Evolutionary conservation across 2,329 filamentous ascomycete genomes (phyloP), one percentile per base, ranked within the genome.

Genomic region (Ophiostoma ips): DNA sequence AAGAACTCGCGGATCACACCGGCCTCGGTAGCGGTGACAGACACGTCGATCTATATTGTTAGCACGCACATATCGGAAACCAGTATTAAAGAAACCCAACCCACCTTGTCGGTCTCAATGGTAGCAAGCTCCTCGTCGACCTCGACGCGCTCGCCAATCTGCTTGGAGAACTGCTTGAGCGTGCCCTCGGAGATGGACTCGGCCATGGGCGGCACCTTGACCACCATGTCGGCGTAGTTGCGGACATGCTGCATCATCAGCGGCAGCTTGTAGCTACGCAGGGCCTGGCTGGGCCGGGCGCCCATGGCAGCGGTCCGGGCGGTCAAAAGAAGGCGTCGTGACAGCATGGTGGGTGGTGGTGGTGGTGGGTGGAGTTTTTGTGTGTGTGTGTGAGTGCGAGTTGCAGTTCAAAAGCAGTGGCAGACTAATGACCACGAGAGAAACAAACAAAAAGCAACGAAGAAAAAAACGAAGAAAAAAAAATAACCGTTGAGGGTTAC

Each of bases 141-240:
- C 71, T 94, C 88, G 48, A 98, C 89, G 60, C 81, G 89, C 65
- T 98, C 92, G 61, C 92, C 92, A 59, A 95, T 73, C 69, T 90
- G 66, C 66, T 96, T 96, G 61, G 79, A 84, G 73, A 89, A 96
- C 64, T 95, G 88, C 71, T 95, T 95, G 62, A 98, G 67, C 19
- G 92, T 98, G 54, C 92, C 92, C 68, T 98, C 92, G 41, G 87
- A 94, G 66, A 98, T 96, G 46, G 92, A 96, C 69, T 98, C 92
- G 56, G 92, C 92, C 92, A 98, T 96, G 64, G 92, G 79, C 33
- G 92, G 92, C 58, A 96, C 92, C 71, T 96, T 90, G 66, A 98
- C 81, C 56, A 90, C 70, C 58, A 79, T 83, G 63, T 94, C 87
- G 64, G 89, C 89, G 62, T 82, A 82, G 57, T 60, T 73, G 57